Evolutionary conservation across 2,329 filamentous ascomycete species (phyloP).

Genomic region (Neofusicoccum sp.): DNA sequence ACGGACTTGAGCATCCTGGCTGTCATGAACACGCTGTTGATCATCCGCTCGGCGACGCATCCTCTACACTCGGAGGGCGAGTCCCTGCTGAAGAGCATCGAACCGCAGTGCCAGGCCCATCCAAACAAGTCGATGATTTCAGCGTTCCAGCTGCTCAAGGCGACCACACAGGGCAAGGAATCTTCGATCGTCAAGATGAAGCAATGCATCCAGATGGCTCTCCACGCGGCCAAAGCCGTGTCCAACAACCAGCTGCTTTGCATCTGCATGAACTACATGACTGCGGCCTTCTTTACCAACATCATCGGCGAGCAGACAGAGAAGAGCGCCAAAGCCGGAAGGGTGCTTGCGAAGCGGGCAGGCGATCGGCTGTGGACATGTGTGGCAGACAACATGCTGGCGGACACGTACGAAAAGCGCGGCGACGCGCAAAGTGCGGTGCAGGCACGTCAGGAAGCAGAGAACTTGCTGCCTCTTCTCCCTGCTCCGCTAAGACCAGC

Average conservation of each 20-base stretch:
- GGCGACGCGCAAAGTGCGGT: conserved; percentile 59
- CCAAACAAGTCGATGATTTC: conserved; percentile 73
- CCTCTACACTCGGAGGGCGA: conserved; percentile 52
- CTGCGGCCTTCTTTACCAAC: conserved; percentile 74
- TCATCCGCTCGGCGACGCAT: conserved; percentile 41
- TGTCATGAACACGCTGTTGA: conserved; percentile 48
- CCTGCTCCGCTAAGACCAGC: conserved; percentile 24
- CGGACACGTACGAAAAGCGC: conserved; percentile 70
- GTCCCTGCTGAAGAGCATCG: conserved; percentile 61
- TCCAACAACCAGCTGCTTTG: conserved; percentile 78
- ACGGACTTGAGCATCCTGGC: conserved; percentile 48
- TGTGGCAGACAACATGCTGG: conserved; percentile 76
- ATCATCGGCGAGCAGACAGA: conserved; percentile 65
- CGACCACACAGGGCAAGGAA: conserved; percentile 31
- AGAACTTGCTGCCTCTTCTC: conserved; percentile 25
- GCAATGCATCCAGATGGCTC: conserved; percentile 69
- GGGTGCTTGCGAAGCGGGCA: conserved; percentile 56
- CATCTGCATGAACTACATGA: conserved; percentile 83
- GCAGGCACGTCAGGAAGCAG: conserved; percentile 45
- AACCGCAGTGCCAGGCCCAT: conserved; percentile 66
- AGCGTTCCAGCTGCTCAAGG: conserved; percentile 73
- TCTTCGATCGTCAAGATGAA: conserved; percentile 72
- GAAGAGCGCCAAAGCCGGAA: conserved; percentile 48
- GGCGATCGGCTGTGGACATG: conserved; percentile 43
- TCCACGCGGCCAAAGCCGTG: conserved; percentile 66